Evolutionary conservation across 1,139 yeast genomes (phyloP), one percentile per base, ranked within the genome.

Genomic region (Scheffersomyces parashehatae): DNA sequence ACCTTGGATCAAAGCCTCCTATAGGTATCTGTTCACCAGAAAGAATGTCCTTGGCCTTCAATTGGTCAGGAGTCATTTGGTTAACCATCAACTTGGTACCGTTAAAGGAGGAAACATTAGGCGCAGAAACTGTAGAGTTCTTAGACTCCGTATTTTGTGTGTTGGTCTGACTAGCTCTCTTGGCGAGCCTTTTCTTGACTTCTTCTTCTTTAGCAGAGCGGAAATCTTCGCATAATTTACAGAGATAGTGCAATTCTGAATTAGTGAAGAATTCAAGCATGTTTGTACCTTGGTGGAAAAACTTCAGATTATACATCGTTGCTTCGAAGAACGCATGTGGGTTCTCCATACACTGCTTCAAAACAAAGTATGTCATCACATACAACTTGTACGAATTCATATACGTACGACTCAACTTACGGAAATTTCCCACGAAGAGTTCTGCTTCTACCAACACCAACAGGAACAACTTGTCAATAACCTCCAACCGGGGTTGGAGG

Each of bases 21-120:
- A 16, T 4, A 16, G 20, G 6, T 4, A 16, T 16, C 20, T 16
- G 20, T 16, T 16, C 20, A 5, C 20, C 6, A 16, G 20, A 4
- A 16, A 16, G 20, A 16, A 16, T 5, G 6, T 16, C 20, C 9
- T 16, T 16, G 9, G 34, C 34, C 9, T 31, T 31, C 5, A 6
- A 5, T 6, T 15, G 34, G 15, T 13, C 15, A 10, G 34, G 15
- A 5, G 15, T 13, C 11, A 15, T 31, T 14, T 31, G 14, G 34
- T 83, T 83, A 40, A 96, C 96, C 58, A 88, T 87, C 56, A 85
- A 66, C 51, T 76, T 76, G 45, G 85, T 55, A 29, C 90, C 93
- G 59, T 87, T 95, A 52, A 88, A 85, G 33, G 34, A 31, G 6
- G 20, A 16, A 5, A 16, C 20, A 5, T 16, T 16, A 16, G 20